Percentiles rank a stretch among this genome's conserved stretches.
phyloP scores from a whole-genome alignment of 768 basidiomycete genomes.

The Chlorophyllum brunneum region DNA sequence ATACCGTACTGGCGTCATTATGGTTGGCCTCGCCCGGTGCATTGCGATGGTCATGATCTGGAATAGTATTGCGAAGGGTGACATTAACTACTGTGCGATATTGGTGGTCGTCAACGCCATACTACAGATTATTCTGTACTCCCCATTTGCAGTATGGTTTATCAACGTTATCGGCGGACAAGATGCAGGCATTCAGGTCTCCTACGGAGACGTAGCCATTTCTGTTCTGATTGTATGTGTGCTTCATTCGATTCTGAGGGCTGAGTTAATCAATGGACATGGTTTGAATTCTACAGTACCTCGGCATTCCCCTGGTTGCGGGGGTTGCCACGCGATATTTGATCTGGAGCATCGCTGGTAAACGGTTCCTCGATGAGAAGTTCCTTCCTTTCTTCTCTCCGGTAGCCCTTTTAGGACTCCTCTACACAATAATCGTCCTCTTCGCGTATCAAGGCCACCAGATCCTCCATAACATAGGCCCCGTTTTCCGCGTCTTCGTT shows the following conservation, averaged over 20 bases:
- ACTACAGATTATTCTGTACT: conserved; percentile 74
- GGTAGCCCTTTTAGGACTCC: conserved; percentile 66
- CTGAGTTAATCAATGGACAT: not conserved
- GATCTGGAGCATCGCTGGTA: conserved; percentile 42
- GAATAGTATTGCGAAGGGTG: conserved; percentile 52
- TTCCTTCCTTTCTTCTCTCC: conserved; percentile 74
- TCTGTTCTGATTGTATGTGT: conserved; percentile 46
- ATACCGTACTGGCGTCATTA: conserved; percentile 75
- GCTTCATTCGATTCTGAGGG: conserved; percentile 36
- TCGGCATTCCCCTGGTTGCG: conserved; percentile 75
- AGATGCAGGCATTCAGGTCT: conserved; percentile 35
- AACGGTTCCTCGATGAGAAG: conserved; percentile 43
- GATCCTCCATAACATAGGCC: conserved; percentile 69
- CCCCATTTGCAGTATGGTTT: conserved; percentile 71
- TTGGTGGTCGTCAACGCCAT: conserved; percentile 77
- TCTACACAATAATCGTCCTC: conserved; percentile 77
- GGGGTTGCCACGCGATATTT: conserved; percentile 67
- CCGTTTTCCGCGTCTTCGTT: conserved; percentile 77
- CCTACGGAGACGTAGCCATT: conserved; percentile 57
- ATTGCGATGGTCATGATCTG: conserved; percentile 81
- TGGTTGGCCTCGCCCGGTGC: conserved; percentile 75
- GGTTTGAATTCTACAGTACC: conserved; percentile 46
- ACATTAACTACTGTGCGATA: not conserved
- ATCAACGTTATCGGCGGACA: conserved; percentile 60
- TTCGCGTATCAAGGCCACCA: conserved; percentile 53